Conservation (phyloP, 2,329 filamentous ascomycete genomes). For the Fusarium bactridioides region DNA sequence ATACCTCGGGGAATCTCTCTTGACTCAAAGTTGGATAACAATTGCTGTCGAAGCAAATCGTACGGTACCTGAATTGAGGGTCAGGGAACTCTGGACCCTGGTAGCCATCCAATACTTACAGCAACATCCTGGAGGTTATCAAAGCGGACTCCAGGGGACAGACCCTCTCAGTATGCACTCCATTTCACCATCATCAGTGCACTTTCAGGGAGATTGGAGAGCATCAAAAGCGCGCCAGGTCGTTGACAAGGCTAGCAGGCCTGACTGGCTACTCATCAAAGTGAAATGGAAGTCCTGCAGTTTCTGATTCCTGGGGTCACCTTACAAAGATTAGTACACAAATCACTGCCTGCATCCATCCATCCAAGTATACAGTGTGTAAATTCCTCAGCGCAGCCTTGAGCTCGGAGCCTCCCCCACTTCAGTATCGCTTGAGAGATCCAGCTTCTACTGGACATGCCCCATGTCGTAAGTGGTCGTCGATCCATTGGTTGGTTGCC, state of each 20-base stretch:
- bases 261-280: background rate
- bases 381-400: slow-evolving; percentile 37
- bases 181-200: slow-evolving; percentile 18
- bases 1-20: background rate
- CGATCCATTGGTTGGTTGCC: slow-evolving; percentile 23
- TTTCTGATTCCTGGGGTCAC: background rate
- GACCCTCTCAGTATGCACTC: slow-evolving; percentile 17
- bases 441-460: slow-evolving; percentile 6
- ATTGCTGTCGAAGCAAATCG: background rate
- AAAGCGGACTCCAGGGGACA: slow-evolving; percentile 28
- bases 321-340: background rate
- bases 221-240: background rate
- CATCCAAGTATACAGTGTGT: slow-evolving; percentile 37
- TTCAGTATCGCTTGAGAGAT: slow-evolving; percentile 20
- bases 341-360: slow-evolving; percentile 15
- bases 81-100: slow-evolving; percentile 9
- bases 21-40: background rate
- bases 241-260: background rate
- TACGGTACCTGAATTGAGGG: slow-evolving; percentile 2
- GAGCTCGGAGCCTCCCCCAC: slow-evolving; percentile 34
- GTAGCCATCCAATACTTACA: slow-evolving; percentile 4
- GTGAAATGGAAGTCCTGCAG: background rate
- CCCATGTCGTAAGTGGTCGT: slow-evolving; percentile 13
- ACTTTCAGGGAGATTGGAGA: slow-evolving; percentile 16
- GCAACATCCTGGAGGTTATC: slow-evolving; percentile 19